Conservation (phyloP, 176 grass and related monocot genomes). For the Lolium perenne region DNA sequence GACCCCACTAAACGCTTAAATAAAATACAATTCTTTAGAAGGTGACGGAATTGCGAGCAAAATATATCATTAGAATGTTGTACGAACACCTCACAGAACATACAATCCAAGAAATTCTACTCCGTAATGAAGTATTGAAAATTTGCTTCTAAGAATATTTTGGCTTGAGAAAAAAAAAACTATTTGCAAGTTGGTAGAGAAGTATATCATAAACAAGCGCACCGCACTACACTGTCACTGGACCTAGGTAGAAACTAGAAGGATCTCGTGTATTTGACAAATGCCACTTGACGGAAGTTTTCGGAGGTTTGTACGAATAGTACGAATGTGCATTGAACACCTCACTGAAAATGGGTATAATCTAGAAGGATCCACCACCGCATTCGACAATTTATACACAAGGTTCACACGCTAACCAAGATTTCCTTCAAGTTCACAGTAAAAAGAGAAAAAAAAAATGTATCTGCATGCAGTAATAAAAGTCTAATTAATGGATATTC, state of each 20-base stretch:
- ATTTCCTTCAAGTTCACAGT: neutral
- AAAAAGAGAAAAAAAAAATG: neutral
- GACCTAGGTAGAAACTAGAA: slow-evolving; percentile 7
- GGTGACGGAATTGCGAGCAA: slow-evolving; percentile 27
- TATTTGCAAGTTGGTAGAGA: slow-evolving; percentile 31
- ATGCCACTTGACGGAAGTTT: neutral
- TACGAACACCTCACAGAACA: neutral
- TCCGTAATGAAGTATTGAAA: neutral
- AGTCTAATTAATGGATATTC: slow-evolving; percentile 32
- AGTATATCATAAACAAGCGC: slow-evolving; percentile 27
- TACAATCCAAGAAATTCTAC: neutral
- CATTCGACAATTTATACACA: slow-evolving; percentile 3
- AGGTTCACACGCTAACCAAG: neutral
- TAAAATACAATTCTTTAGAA: slow-evolving; percentile 39
- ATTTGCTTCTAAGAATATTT: slow-evolving; percentile 1
- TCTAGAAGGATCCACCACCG: neutral
- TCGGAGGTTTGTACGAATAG: neutral
- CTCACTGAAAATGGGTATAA: neutral
- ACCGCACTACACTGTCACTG: neutral
- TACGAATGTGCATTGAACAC: neutral
- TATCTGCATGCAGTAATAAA: slow-evolving; percentile 1
- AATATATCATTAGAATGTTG: neutral
- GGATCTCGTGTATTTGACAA: neutral
- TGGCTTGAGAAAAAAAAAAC: slow-evolving; percentile 12
- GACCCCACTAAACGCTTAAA: slow-evolving; percentile 49